Evolutionary conservation across 1,284 basidiomycete genomes (phyloP).

Genomic region (Ustilago crameri): DNA sequence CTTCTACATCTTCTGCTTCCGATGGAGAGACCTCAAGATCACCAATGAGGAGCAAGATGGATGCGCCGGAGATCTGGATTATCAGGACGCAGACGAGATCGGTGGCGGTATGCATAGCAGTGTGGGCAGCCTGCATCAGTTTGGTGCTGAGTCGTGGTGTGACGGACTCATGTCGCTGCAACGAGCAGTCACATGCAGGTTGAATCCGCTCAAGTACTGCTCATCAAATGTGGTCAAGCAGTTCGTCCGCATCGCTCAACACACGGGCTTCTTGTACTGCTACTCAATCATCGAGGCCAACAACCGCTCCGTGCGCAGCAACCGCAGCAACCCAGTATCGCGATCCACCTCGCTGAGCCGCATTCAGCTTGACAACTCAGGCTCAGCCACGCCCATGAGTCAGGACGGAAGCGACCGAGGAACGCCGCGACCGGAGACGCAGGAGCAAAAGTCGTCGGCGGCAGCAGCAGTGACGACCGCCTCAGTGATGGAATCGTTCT

Average conservation of each 20-base stretch:
- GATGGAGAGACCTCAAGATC: conserved; percentile 87
- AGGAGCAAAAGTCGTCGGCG: conserved; percentile 6
- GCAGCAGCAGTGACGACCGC: conserved; percentile 32
- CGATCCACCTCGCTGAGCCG: conserved; percentile 34
- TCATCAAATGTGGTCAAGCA: conserved; percentile 89
- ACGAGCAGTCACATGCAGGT: conserved; percentile 80
- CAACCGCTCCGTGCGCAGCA: conserved; percentile 41
- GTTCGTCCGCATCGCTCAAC: conserved; percentile 92
- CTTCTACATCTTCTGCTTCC: conserved; percentile 97
- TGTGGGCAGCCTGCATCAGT: conserved; percentile 38
- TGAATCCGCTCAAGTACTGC: conserved; percentile 82
- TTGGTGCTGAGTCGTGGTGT: conserved; percentile 76
- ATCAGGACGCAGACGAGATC: conserved; percentile 40
- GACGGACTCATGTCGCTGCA: conserved; percentile 82
- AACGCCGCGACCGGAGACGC: conserved; percentile 20
- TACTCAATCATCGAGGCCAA: conserved; percentile 92
- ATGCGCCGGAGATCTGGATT: conserved; percentile 58
- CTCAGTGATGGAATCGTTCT: conserved; percentile 84
- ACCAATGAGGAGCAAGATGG: conserved; percentile 72
- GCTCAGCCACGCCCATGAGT: conserved; percentile 35
- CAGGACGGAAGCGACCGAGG: conserved; percentile 35
- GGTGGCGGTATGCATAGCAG: conserved; percentile 46
- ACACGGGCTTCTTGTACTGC: conserved; percentile 92
- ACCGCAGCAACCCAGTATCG: conserved; percentile 28
- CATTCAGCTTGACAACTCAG: conserved; percentile 22